Base-by-base conservation (phyloP, 2,329 filamentous ascomycete genomes). In the Alternaria gansuensis region DNA sequence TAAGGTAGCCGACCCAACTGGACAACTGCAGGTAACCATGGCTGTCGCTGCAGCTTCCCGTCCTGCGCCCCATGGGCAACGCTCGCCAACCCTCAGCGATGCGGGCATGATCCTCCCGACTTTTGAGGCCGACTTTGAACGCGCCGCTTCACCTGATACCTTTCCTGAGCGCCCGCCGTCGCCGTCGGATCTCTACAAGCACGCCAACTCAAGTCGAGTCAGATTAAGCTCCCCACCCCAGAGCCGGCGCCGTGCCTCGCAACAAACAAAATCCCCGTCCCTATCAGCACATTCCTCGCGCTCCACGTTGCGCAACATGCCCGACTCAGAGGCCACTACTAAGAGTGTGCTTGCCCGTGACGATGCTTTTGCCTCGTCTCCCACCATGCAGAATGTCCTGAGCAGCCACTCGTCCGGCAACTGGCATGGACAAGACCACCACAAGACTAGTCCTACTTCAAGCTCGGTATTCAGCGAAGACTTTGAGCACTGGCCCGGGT, bases 51-150 rank as follows among this genome's bases (percentile, higher is more conserved):
- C 65, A 63, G 55, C 63, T 60, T 54, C 66, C 60, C 64, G 56
- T 55, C 50, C 56, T 62, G 49, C 57, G 36, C 50, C 51, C 26
- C 43, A 60, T 55, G 65, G 61, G 28, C 68, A 57, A 64, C 67
- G 72, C 41, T 96, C 92, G 59, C 93, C 93, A 45, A 96, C 93
- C 2, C 82, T 97, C 71, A 96, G 92, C 55, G 96, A 97, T 77
- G 92, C 93, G 51, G 93, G 96, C 76, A 93, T 97, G 92, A 96
- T 97, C 70, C 82, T 97, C 51, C 93, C 93, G 60, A 88, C 90
- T 53, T 63, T 63, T 51, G 65, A 71, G 39, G 41, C 61, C 45
- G 57, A 62, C 50, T 61, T 64, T 46, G 58, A 66, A 41, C 76
- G 75, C 81, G 75, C 78, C 84, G 72, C 81, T 83, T 74, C 80